Base-by-base conservation (phyloP, 208 protist species). In the Leishmania aethiopica region DNA sequence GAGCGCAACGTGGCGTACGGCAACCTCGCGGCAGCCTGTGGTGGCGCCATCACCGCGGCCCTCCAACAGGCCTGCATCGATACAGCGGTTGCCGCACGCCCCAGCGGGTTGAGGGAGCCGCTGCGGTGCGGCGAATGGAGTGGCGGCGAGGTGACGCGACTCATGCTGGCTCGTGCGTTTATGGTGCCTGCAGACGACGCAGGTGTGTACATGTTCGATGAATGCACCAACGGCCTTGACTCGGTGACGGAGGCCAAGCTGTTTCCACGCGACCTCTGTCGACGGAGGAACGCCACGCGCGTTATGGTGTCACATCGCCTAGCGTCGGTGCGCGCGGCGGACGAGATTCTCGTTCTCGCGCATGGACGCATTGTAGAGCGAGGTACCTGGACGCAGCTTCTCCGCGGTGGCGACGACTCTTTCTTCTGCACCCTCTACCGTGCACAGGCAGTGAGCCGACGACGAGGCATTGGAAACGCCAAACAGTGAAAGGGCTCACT, bases 251-350 rank as follows among this genome's bases (percentile, higher is more conserved):
- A 95, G 69, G 45, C 79, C 51, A 79, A 42, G 28, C 83, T 96
- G 71, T 87, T 93, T 64, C 77, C 42, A 37, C 66, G 42, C 22
- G 19, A 47, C 25, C 13, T 72, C 70, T 40, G 22, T 35, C 22
- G 49, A n/a, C n/a, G 7, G 49, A 28, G 77, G 15, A 51, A 17
- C 28, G 10, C 37, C 55, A 88, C 87, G 15, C 78, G 73, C 11
- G 76, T 95, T n/a, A 83, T 95, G 75, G 84, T 90, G n/a, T 85
- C 91, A 6, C 93, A 96, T 81, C 91, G 91, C 2, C 83, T 96
- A 17, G 84, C 90, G 19, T 94, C 91, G 25, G 37, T 95, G 45
- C 83, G 83, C 28, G 28, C 66, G 5, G 88, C 89, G 4, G 89
- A 93, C 78, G 75, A 86, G 51, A 94, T 96, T 75, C 22, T 95